A percentile compares a stretch with the other conserved stretches of the same genome.
These are phyloP conservation scores for Phytomonas sp. DNA, from an alignment of 208 protist genomes.

Conservation along the genomic window DNA sequence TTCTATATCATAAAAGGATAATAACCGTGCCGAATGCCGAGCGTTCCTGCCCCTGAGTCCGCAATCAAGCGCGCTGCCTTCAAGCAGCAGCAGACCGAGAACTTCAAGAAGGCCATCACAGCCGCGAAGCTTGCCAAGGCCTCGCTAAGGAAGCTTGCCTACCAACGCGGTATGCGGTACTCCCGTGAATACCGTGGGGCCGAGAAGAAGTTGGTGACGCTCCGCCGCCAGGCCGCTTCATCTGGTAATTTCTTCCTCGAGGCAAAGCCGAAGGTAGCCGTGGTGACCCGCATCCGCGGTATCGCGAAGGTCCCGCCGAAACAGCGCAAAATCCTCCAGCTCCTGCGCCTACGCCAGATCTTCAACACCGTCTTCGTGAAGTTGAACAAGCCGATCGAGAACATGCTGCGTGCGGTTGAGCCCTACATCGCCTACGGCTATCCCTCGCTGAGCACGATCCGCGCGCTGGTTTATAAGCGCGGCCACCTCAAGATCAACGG, in stretches of 20 bases:
- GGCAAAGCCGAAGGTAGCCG: constrained; percentile 97
- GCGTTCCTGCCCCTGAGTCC: constrained; percentile 81
- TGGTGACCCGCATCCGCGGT: constrained; percentile 99
- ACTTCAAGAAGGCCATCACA: constrained; percentile 79
- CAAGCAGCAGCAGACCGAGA: constrained; percentile 87
- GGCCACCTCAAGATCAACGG: constrained; percentile 96
- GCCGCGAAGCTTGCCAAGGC: constrained; percentile 60
- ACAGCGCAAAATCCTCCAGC: constrained; percentile 97
- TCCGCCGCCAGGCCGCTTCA: constrained; percentile 84
- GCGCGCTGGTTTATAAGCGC: constrained; percentile 99
- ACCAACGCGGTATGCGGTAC: constrained; percentile 86
- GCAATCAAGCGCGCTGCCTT: constrained; percentile 86
- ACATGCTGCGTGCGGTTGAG: constrained; percentile 98
- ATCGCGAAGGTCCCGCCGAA: constrained; percentile 97
- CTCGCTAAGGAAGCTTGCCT: constrained; percentile 66
- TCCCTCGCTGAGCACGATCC: constrained; percentile 95
- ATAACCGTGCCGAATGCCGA: constrained; percentile 36
- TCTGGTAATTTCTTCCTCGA: constrained; percentile 96
- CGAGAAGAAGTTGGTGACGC: constrained; percentile 83
- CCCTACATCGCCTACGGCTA: constrained; percentile 99
- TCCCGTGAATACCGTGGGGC: constrained; percentile 92
- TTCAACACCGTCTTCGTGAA: constrained; percentile 99
- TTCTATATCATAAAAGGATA: background rate
- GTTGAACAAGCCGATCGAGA: constrained; percentile 99
- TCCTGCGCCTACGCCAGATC: constrained; percentile 98